Percentiles rank a stretch among this genome's conserved stretches.
Conservation (phyloP, 345 rosid genomes). For the Acer yangbiense region DNA sequence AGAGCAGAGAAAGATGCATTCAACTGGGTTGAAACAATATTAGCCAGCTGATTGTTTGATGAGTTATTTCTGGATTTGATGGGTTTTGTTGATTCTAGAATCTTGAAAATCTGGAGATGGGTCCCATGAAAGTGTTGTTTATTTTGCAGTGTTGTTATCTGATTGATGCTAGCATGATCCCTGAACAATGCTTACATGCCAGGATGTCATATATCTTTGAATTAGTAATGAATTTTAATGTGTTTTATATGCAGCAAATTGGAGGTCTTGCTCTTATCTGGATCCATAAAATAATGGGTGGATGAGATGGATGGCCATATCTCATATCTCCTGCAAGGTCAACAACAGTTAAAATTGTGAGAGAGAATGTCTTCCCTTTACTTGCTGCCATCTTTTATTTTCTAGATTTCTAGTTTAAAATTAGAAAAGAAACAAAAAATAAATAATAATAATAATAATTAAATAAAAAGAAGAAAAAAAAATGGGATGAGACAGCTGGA, state of each 20-base stretch:
- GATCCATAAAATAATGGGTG: not conserved
- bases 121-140: not conserved
- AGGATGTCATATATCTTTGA: conserved; percentile 21
- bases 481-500: conserved; percentile 39
- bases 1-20: too few species aligned
- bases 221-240: too few species aligned
- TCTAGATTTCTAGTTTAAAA: not conserved
- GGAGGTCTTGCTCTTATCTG: not conserved
- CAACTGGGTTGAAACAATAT: too few species aligned
- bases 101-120: not conserved
- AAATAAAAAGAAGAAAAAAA: not conserved
- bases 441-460: too few species aligned
- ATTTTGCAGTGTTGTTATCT: too few species aligned
- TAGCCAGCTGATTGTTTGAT: too few species aligned
- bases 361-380: conserved; percentile 4
- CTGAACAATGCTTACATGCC: conserved; percentile 30
- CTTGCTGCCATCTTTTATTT: not conserved
- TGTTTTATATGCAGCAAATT: conserved; percentile 1
- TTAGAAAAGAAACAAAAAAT: too few species aligned
- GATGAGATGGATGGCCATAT: not conserved
- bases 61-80: too few species aligned
- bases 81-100: not conserved
- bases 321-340: conserved; percentile 1
- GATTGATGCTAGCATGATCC: conserved; percentile 17
- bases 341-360: not conserved